phyloP scores from a whole-genome alignment of 2,329 filamentous ascomycete genomes.

The Aspergillus nomiae region DNA sequence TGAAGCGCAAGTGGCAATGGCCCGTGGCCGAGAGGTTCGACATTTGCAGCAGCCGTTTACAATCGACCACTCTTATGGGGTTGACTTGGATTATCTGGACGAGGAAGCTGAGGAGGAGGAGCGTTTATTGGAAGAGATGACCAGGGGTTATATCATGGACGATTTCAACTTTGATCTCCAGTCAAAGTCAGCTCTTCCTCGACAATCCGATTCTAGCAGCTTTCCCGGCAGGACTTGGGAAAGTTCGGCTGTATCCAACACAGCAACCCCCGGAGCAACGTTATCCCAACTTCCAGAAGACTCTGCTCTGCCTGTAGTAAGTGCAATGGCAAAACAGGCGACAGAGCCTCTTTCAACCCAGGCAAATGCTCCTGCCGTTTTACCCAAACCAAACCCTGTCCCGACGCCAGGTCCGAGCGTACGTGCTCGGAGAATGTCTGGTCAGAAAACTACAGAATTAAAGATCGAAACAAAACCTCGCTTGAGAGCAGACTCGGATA shows the following conservation, averaged over 20 bases:
- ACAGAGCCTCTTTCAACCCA: slow-evolving; percentile 39
- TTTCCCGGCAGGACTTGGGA: slow-evolving; percentile 79
- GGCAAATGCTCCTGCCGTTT: slow-evolving; percentile 32
- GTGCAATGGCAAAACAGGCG: slow-evolving; percentile 36
- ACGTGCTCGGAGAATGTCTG: slow-evolving; percentile 75
- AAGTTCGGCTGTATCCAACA: slow-evolving; percentile 73
- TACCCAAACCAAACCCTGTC: slow-evolving; percentile 8
- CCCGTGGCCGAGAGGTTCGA: slow-evolving; percentile 61
- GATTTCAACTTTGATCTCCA: slow-evolving; percentile 76
- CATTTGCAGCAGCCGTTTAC: slow-evolving; percentile 37
- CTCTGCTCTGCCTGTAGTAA: slow-evolving; percentile 41
- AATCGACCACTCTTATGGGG: slow-evolving; percentile 22
- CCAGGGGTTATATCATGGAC: slow-evolving; percentile 76
- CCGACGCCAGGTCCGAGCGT: slow-evolving; percentile 53
- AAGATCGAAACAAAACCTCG: slow-evolving; percentile 76
- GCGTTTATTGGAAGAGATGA: slow-evolving; percentile 83
- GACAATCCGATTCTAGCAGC: slow-evolving; percentile 80
- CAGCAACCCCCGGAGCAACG: slow-evolving; percentile 66
- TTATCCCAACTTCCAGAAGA: slow-evolving; percentile 74
- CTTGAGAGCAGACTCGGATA: slow-evolving; percentile 26
- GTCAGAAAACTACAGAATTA: slow-evolving; percentile 76
- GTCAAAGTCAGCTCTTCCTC: slow-evolving; percentile 68
- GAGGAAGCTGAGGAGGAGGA: slow-evolving; percentile 74
- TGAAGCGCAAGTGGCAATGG: slow-evolving; percentile 65
- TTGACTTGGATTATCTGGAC: slow-evolving; percentile 53